Conservation (phyloP, 306 rosid genomes). For the Prunus fruticosa region DNA sequence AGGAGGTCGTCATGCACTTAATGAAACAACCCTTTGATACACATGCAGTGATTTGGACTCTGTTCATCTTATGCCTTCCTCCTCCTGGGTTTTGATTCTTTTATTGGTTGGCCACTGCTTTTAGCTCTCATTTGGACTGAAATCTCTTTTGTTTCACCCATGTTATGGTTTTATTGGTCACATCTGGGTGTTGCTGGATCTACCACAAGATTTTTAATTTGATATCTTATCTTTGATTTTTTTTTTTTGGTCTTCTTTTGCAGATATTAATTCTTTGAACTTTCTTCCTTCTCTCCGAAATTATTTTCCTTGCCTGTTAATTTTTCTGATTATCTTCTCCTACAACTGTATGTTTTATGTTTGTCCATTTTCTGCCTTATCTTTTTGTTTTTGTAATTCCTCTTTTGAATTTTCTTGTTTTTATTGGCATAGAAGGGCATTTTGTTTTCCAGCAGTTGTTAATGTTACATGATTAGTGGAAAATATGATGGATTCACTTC, state of each 20-base stretch:
- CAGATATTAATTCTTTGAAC: background rate
- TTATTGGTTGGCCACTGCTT: background rate
- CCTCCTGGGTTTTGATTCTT: background rate
- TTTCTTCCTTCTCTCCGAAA: background rate
- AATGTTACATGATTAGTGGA: background rate
- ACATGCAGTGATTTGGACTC: background rate
- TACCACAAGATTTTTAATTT: slow-evolving; percentile 1
- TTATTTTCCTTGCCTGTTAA: background rate
- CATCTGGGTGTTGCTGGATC: slow-evolving; percentile 16
- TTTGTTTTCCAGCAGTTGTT: background rate
- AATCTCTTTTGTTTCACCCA: background rate
- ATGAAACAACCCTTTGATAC: background rate
- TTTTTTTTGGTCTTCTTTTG: background rate
- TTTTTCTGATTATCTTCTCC: background rate
- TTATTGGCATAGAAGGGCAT: background rate
- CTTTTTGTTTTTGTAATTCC: background rate
- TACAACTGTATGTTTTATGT: background rate
- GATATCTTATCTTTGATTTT: slow-evolving; percentile 3
- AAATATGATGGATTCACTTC: background rate
- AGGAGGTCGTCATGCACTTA: slow-evolving; percentile 2
- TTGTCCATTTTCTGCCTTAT: background rate
- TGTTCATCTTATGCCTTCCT: too few relatives aligned
- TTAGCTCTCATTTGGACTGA: slow-evolving; percentile 7
- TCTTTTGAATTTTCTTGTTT: slow-evolving; percentile 4
- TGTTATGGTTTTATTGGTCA: background rate